Evolutionary conservation across 2,329 filamentous ascomycete species (phyloP), one percentile per base, ranked within the genome.

Genomic region (Setomelanomma holmii): DNA sequence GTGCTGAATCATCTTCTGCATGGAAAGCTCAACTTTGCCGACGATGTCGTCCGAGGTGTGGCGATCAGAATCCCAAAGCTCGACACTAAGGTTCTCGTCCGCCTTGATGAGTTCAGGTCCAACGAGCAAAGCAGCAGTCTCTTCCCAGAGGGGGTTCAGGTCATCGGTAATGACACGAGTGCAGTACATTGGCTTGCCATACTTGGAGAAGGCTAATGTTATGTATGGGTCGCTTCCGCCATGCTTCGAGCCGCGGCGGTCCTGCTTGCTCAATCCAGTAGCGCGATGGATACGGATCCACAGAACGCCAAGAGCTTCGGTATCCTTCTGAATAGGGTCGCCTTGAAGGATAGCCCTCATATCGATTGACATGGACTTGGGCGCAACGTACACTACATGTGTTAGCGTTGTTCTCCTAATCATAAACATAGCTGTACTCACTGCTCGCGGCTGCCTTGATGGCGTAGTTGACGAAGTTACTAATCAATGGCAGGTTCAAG

Each of bases 131-230:
- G 91, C 92, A 38, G 90, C 87, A 1, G 86, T 90, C 76, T 98
- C 95, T 67, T 95, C 90, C 80, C 96, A 98, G 4, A 96, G 82
- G 0, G 95, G 95, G 67, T 98, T 96, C 48, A 96, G 82, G 62
- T 97, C 89, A 68, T 98, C 93, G 45, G 93, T 91, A 58, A 98
- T 97, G 45, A 98, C 93, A 41, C 95, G 87, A 1, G 95, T 98
- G 75, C 93, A 97, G 76, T 96, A 98, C 85, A 96, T 96, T 1
- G 93, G 93, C 77, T 99, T 99, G 50, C 90, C 90, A 64, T 97
- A 98, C 74, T 98, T 97, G 67, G 91, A 96, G 80, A 96, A 98
- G 35, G 90, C 89, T 30, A 98, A 83, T 24, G 93, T 97, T 71
- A 98, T 96, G 74, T 98, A 98, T 0, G 93, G 92, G 64, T 99